phyloP scores from a whole-genome alignment of 73 alveolate genomes.

The Paramecium sexaurelia region DNA sequence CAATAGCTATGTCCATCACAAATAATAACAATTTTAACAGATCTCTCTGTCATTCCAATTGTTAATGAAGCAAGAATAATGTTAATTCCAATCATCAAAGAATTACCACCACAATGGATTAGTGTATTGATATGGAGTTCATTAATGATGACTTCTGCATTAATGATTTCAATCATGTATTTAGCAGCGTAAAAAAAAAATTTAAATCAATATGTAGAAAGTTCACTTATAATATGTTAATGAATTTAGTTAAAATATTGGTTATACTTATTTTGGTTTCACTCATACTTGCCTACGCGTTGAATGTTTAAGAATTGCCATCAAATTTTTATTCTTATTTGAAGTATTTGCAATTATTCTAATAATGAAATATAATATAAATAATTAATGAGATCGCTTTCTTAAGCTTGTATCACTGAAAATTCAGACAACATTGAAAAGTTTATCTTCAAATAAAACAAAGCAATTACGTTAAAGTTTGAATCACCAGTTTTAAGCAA shows the following conservation, averaged over 20 bases:
- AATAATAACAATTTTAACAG: background rate
- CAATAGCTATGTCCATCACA: background rate
- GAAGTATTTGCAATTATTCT: background rate
- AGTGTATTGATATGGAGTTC: background rate
- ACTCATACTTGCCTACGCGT: background rate
- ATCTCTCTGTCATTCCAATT: background rate
- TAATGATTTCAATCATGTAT: background rate
- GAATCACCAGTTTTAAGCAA: background rate
- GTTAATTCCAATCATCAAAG: background rate
- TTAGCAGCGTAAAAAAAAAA: background rate
- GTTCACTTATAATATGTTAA: background rate
- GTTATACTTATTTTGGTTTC: background rate
- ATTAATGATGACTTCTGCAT: background rate
- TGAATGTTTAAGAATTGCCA: background rate
- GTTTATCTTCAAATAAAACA: background rate
- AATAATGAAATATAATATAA: background rate
- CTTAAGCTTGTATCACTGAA: constrained; percentile 36
- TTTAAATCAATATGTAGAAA: background rate
- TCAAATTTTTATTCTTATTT: background rate
- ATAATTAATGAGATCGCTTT: constrained; percentile 44
- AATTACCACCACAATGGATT: background rate
- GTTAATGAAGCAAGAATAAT: background rate
- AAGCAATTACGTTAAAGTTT: background rate
- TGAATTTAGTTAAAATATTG: background rate
- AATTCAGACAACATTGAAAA: background rate